Conservation (phyloP, 495 filamentous ascomycete species). For the Penicillium psychrofluorescens region DNA sequence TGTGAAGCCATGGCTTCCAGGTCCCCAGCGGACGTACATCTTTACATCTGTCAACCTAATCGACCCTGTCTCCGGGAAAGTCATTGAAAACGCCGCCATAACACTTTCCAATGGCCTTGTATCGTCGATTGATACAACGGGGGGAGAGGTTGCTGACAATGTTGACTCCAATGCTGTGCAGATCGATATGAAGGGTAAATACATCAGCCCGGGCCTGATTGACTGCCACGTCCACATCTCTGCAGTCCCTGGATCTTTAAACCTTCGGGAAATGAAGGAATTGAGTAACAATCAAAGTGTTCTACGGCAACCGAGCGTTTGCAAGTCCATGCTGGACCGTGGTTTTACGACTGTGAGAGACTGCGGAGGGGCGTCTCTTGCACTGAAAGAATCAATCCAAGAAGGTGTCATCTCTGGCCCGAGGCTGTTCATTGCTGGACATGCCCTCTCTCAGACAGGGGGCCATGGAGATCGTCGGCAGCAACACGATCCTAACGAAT, state of each 20-base stretch:
- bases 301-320: constrained; percentile 4
- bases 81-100: too few relatives aligned
- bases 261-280: constrained; percentile 14
- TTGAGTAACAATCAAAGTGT: constrained; percentile 2
- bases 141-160: too few relatives aligned
- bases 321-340: constrained; percentile 34
- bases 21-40: too few relatives aligned
- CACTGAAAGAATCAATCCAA: constrained; percentile 37
- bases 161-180: too few relatives aligned
- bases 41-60: too few relatives aligned
- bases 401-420: constrained; percentile 37
- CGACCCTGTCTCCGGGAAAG: too few relatives aligned
- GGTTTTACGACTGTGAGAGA: constrained; percentile 46
- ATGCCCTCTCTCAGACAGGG: constrained; percentile 41
- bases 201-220: constrained; percentile 49
- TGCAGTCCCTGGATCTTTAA: constrained; percentile 30
- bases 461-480: constrained; percentile 41
- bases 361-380: constrained; percentile 37
- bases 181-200: constrained; percentile 38
- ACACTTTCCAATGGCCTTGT: too few relatives aligned
- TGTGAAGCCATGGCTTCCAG: too few relatives aligned
- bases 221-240: constrained; percentile 52
- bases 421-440: constrained; percentile 34
- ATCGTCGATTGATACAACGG: too few relatives aligned
- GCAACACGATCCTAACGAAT: constrained; percentile 16